phyloP scores from a whole-genome alignment of 306 rosid genomes.

The Inga laurina region DNA sequence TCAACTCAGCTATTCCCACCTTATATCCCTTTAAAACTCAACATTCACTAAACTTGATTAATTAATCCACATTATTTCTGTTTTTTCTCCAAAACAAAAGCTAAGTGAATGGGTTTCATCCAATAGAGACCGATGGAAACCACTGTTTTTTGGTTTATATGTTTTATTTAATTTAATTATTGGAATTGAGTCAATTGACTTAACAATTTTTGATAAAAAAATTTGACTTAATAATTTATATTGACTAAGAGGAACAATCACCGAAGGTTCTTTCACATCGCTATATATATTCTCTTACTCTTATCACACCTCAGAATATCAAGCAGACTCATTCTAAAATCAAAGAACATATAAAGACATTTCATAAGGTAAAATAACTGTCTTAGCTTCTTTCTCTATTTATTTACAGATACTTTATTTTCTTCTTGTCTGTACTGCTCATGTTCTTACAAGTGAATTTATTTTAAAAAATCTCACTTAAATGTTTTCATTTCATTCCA shows the following conservation, averaged over 20 bases:
- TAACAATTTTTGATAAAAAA: no score
- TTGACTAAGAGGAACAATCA: neutral
- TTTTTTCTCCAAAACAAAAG: neutral
- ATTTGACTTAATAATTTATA: neutral
- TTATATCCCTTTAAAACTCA: no score
- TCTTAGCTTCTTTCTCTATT: neutral
- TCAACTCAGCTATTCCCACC: no score
- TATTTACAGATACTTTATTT: neutral
- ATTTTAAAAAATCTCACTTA: neutral
- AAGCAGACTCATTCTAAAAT: neutral
- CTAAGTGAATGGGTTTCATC: neutral
- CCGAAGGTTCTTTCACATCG: neutral
- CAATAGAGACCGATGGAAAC: neutral
- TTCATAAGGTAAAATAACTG: neutral
- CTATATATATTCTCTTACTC: neutral
- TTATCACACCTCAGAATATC: neutral
- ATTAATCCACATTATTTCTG: no score
- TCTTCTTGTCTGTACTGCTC: neutral
- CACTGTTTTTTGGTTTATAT: neutral
- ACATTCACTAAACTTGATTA: no score
- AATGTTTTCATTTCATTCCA: neutral
- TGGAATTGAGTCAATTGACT: neutral
- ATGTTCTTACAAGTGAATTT: neutral
- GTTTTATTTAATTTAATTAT: neutral
- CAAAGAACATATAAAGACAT: neutral